These are phyloP conservation scores for Castanospermum australe DNA, from an alignment of 306 rosid species.

Conservation along the genomic window DNA sequence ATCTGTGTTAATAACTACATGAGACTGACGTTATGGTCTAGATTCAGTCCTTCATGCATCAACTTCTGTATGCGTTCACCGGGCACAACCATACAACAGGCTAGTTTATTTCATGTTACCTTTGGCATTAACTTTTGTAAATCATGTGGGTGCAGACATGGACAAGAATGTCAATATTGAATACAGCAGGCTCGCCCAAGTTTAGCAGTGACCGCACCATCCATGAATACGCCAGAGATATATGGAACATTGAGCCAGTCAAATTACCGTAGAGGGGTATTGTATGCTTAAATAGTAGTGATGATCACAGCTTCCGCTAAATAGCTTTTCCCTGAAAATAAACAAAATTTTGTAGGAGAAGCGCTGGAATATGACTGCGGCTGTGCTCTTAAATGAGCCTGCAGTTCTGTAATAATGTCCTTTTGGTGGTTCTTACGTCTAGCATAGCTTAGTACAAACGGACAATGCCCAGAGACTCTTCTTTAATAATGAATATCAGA, in stretches of 20 bases:
- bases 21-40: neutral
- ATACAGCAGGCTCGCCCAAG: conserved; percentile 94
- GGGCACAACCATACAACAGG: neutral
- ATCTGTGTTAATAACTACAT: neutral
- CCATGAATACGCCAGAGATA: conserved; percentile 85
- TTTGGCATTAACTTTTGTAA: conserved; percentile 22
- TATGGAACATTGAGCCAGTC: conserved; percentile 83
- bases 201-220: conserved; percentile 98
- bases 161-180: conserved; percentile 95
- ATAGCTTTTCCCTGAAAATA: conserved; percentile 4
- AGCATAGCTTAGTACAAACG: neutral
- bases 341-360: conserved; percentile 17
- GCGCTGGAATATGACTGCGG: neutral
- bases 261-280: conserved; percentile 47
- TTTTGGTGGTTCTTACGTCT: neutral
- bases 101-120: conserved; percentile 19
- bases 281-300: neutral
- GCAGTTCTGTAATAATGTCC: conserved; percentile 12
- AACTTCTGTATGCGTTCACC: conserved; percentile 7
- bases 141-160: conserved; percentile 63
- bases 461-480: neutral
- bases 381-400: conserved; percentile 22
- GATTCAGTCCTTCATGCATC: neutral
- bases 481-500: neutral
- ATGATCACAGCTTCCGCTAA: conserved; percentile 5